Conservation (phyloP, 306 rosid species). For the Trifolium dubium region DNA sequence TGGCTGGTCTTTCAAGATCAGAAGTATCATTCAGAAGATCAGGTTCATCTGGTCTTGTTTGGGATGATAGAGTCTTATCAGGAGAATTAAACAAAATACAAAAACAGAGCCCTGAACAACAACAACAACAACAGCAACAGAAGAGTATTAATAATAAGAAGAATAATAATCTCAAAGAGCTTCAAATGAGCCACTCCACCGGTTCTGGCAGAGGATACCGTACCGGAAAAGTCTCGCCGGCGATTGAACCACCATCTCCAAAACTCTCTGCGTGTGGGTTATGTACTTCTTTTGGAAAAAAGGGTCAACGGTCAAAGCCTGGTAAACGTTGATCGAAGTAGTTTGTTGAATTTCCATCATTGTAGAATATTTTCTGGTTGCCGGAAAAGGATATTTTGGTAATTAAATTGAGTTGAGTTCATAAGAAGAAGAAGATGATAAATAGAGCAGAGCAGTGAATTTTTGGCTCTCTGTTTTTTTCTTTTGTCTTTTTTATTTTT, state of each 20-base stretch:
- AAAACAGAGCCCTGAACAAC: background rate
- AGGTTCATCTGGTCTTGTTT: constrained; percentile 86
- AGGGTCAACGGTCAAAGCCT: constrained; percentile 48
- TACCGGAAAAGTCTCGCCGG: constrained; percentile 62
- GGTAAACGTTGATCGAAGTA: constrained; percentile 56
- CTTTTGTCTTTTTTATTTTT: background rate
- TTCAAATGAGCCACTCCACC: constrained; percentile 58
- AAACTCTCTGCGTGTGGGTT: constrained; percentile 77
- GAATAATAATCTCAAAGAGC: background rate
- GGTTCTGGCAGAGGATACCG: constrained; percentile 63
- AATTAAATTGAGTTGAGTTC: constrained; percentile 8
- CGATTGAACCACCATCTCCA: constrained; percentile 87
- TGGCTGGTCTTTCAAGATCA: constrained; percentile 91
- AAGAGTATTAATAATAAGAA: background rate
- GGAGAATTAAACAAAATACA: constrained; percentile 54
- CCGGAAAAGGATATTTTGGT: constrained; percentile 36
- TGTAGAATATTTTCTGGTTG: background rate
- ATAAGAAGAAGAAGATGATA: background rate
- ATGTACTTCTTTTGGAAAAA: constrained; percentile 66
- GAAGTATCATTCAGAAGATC: constrained; percentile 77
- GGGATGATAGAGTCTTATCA: constrained; percentile 70
- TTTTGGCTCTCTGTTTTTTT: background rate
- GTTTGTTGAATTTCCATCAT: background rate
- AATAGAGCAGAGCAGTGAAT: constrained; percentile 34
- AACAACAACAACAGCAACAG: background rate